Conservation (phyloP, 1,284 basidiomycete genomes). For the Puccinia horiana region DNA sequence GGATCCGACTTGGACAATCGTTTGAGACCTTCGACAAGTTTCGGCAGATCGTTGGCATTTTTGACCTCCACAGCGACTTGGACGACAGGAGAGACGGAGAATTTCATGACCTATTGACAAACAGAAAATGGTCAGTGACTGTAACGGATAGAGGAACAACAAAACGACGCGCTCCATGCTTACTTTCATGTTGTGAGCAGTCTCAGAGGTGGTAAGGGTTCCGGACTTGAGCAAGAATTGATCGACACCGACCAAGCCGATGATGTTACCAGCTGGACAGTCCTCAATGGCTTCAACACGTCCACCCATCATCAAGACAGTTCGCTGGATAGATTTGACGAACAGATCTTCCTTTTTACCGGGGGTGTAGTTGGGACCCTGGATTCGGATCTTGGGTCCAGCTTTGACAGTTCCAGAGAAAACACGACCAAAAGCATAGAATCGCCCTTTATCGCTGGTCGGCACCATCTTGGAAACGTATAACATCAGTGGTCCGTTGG, state of each 20-base stretch:
- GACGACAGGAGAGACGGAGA: slow-evolving; percentile 91
- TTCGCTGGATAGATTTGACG: slow-evolving; percentile 97
- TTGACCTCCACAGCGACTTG: slow-evolving; percentile 99
- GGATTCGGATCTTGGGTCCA: slow-evolving; percentile 98
- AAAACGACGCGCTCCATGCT: slow-evolving; percentile 62
- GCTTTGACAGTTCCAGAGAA: slow-evolving; percentile 97
- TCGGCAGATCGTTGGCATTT: slow-evolving; percentile 98
- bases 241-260: slow-evolving; percentile 99
- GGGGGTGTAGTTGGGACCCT: slow-evolving; percentile 97
- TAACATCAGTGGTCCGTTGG: slow-evolving; percentile 92
- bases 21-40: slow-evolving; percentile 99
- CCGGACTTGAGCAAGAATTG: slow-evolving; percentile 97
- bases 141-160: background rate
- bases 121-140: background rate
- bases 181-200: slow-evolving; percentile 99
- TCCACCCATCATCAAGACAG: slow-evolving; percentile 99
- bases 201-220: slow-evolving; percentile 95
- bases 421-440: slow-evolving; percentile 99
- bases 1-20: slow-evolving; percentile 99
- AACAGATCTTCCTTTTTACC: slow-evolving; percentile 99
- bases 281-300: slow-evolving; percentile 98
- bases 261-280: slow-evolving; percentile 97
- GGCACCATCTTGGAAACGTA: slow-evolving; percentile 99
- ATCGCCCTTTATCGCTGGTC: slow-evolving; percentile 99
- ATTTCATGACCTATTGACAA: slow-evolving; percentile 49